These are phyloP conservation scores for Lactarius sanguifluus DNA, from an alignment of 768 basidiomycete species.

Conservation along the genomic window DNA sequence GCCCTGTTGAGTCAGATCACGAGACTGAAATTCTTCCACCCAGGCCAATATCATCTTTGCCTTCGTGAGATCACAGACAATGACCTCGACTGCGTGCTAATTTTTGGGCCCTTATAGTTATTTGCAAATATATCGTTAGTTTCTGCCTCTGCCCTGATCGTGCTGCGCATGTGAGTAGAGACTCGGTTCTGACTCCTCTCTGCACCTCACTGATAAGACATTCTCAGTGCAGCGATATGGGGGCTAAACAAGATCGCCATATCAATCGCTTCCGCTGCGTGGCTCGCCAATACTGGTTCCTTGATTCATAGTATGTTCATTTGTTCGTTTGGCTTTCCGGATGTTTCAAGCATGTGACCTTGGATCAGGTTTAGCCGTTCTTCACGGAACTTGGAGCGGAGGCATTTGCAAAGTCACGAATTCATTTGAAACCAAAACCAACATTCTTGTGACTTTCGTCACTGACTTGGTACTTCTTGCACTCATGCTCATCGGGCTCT, in stretches of 20 bases:
- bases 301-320: not conserved
- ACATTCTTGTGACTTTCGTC: not conserved
- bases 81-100: not conserved
- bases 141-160: conserved; percentile 18
- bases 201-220: not conserved
- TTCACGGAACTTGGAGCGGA: not conserved
- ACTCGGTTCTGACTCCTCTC: too few species aligned
- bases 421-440: not conserved
- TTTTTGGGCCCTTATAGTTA: not conserved
- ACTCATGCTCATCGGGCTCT: conserved; percentile 14
- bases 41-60: not conserved
- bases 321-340: not conserved
- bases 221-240: conserved; percentile 15
- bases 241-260: conserved; percentile 3
- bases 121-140: conserved; percentile 1
- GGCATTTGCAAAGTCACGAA: not conserved
- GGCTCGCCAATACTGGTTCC: not conserved
- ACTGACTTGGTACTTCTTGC: conserved; percentile 6
- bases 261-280: not conserved
- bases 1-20: not conserved
- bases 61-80: not conserved
- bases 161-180: conserved; percentile 21
- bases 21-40: not conserved
- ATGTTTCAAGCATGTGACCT: not conserved
- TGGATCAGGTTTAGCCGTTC: not conserved